These are phyloP conservation scores for Cantharellus cinnabarinus DNA, from an alignment of 768 basidiomycete genomes.

Conservation along the genomic window DNA sequence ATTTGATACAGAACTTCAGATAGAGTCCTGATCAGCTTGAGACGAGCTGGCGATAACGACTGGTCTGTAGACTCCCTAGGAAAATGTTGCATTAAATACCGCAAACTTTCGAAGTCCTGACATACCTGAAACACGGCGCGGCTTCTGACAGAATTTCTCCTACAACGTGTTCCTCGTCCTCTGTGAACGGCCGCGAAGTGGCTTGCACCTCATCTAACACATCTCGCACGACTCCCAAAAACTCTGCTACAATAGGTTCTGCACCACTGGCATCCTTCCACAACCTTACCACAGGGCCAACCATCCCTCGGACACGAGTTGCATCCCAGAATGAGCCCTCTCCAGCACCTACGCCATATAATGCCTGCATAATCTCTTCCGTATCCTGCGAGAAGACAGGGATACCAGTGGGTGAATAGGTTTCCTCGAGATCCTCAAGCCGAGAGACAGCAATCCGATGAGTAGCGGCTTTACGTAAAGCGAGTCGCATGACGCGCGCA, in stretches of 20 bases:
- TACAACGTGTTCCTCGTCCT: constrained; percentile 4
- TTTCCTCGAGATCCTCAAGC: background rate
- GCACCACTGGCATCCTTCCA: background rate
- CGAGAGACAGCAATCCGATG: constrained; percentile 3
- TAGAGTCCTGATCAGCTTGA: background rate
- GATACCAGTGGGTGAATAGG: constrained; percentile 5
- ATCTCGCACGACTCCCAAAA: constrained; percentile 5
- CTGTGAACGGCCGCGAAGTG: background rate
- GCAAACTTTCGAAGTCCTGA: background rate
- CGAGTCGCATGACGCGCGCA: constrained; percentile 4
- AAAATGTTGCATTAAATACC: background rate
- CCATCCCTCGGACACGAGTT: constrained; percentile 1
- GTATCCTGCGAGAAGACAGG: constrained; percentile 1
- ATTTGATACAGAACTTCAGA: background rate
- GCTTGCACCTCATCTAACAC: constrained; percentile 3
- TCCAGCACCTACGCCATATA: background rate
- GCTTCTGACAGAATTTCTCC: constrained; percentile 5
- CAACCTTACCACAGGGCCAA: background rate
- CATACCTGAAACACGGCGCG: constrained; percentile 3
- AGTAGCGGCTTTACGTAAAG: constrained; percentile 4
- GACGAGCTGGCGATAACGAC: constrained; percentile 1
- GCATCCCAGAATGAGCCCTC: background rate
- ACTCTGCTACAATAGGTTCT: constrained; percentile 3
- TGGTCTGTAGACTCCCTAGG: background rate
- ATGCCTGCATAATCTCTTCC: background rate